Conservation (phyloP, 2,329 filamentous ascomycete species). For the Epicoccum nigrum region DNA sequence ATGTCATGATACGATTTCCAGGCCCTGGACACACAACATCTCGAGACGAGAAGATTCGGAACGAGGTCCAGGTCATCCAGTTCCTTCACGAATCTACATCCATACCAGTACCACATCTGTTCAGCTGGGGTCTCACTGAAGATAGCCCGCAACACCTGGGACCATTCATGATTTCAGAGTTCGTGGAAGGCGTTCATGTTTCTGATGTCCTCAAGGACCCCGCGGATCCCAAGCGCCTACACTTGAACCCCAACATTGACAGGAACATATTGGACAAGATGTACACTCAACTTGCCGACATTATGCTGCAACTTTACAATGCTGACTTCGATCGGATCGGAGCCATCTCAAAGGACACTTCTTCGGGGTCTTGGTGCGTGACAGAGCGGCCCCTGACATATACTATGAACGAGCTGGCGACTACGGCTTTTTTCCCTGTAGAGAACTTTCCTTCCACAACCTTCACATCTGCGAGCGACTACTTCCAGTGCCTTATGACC, state of each 20-base stretch:
- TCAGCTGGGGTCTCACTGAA: constrained; percentile 24
- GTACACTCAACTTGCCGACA: constrained; percentile 30
- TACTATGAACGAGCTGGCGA: constrained; percentile 30
- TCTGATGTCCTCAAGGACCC: constrained; percentile 28
- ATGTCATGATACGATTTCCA: constrained; percentile 24
- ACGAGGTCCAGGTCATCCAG: constrained; percentile 24
- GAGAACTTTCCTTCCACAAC: constrained; percentile 36
- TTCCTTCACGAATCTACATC: constrained; percentile 24
- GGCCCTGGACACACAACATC: constrained; percentile 10
- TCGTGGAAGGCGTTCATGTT: constrained; percentile 24
- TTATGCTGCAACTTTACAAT: constrained; percentile 24
- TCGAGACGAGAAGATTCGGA: constrained; percentile 24
- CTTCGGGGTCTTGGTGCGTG: constrained; percentile 39
- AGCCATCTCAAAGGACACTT: constrained; percentile 42
- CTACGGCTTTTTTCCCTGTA: constrained; percentile 37
- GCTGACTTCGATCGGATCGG: constrained; percentile 25
- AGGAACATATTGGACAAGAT: constrained; percentile 27
- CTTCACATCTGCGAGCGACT: constrained; percentile 28
- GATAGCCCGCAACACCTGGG: constrained; percentile 31
- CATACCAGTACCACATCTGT: constrained; percentile 21
- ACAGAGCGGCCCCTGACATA: constrained; percentile 27
- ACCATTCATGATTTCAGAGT: constrained; percentile 36
- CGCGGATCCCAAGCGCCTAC: constrained; percentile 28
- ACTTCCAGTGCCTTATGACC: constrained; percentile 26
- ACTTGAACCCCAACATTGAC: constrained; percentile 21